Base-by-base conservation (phyloP, 2,329 filamentous ascomycete species). In the Colletotrichum chlorophyti region DNA sequence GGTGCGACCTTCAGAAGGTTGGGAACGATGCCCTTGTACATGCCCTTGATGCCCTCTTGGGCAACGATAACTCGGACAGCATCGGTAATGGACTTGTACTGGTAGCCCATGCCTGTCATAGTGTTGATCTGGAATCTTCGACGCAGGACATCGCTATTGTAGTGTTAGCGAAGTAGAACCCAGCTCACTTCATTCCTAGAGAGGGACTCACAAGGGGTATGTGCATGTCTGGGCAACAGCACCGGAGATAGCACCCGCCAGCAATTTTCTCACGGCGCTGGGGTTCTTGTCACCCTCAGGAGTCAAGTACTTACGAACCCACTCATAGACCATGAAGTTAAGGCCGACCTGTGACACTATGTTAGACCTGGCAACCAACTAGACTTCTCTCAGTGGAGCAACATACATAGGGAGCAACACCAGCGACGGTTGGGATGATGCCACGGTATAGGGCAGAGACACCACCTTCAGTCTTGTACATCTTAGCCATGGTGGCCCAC, bases 261-360 rank as follows among this genome's bases (percentile, higher is more conserved):
- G 83, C 37, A 99, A 81, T 72, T 98, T 99, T 51, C 94, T 87
- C 50, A 85, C 73, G 1, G 91, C 85, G 61, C 81, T 87, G 0
- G 95, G 95, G 65, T 96, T 91, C 69, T 90, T 84, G 63, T 97
- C 88, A 40, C 95, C 95, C 48, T 96, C 91, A 1, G 88, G 89
- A 0, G 95, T 99, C 65, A 99, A 82, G 65, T 89, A 88, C 68
- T 88, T 87, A 60, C 95, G 88, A 58, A 93, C 89, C 45, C 89
- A 89, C 74, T 99, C 95, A 75, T 99, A 99, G 6, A 91, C 92
- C 93, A 98, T 98, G 74, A 99, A 99, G 74, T 99, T 99, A 52
- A 99, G 81, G 34, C 95, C 95, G 61, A 99, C 90, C 89, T 93
- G 53, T 68, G 38, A 68, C 63, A 31, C 31, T 10, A 26, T 54